Conservation (phyloP, 177 flowering plant species). For the Vitis hybrid region DNA sequence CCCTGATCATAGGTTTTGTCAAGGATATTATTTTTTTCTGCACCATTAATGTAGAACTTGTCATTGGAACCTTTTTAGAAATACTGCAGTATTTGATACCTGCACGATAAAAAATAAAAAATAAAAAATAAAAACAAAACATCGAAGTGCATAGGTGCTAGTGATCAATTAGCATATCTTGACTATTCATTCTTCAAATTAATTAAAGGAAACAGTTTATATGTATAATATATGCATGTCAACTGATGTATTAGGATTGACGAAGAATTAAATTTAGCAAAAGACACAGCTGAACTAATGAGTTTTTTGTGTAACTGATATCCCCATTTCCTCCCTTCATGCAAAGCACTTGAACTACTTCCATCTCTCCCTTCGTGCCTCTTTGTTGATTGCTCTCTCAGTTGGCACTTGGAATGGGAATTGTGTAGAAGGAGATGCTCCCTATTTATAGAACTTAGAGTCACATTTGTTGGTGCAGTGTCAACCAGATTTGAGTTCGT, state of each 20-base stretch:
- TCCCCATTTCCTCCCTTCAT: constrained; percentile 24
- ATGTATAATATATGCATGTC: not conserved
- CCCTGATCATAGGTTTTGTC: constrained; percentile 19
- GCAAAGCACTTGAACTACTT: constrained; percentile 18
- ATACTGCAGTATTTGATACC: not conserved
- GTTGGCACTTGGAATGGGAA: no score
- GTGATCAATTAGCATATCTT: no score
- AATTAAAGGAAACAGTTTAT: not conserved
- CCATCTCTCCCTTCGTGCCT: constrained; percentile 6
- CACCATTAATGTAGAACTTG: not conserved
- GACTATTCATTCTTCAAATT: no score
- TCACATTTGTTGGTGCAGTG: no score
- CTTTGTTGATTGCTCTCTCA: not conserved
- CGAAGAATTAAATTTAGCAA: not conserved
- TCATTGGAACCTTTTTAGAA: not conserved
- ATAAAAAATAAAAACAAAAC: no score
- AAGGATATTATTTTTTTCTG: constrained; percentile 19
- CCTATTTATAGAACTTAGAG: no score
- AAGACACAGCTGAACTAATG: constrained; percentile 8
- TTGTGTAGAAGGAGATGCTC: no score
- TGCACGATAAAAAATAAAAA: no score
- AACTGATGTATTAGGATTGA: not conserved
- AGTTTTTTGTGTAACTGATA: constrained; percentile 18
- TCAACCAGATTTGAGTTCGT: no score
- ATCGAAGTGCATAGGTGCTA: no score